Conservation (phyloP, 2,329 filamentous ascomycete species). For the Ustulina deusta region DNA sequence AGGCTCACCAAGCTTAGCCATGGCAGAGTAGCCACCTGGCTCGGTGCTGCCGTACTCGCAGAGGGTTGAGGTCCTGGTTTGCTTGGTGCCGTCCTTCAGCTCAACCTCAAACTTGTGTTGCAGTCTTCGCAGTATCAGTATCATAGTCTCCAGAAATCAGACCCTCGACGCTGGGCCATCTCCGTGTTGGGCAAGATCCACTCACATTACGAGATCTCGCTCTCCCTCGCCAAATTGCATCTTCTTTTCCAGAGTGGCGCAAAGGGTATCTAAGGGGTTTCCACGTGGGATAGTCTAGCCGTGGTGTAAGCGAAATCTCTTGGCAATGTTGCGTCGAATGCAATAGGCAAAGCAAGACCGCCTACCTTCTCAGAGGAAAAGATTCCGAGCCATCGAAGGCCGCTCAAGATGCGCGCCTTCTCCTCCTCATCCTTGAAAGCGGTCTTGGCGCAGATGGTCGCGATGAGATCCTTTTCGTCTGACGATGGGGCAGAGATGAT, state of each 20-base stretch:
- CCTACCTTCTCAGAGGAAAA: slow-evolving; percentile 24
- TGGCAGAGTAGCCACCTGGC: slow-evolving; percentile 81
- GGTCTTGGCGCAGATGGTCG: slow-evolving; percentile 80
- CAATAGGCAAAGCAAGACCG: background rate
- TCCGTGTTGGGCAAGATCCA: background rate
- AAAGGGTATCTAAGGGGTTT: slow-evolving; percentile 91
- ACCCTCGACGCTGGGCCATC: background rate
- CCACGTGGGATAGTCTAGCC: slow-evolving; percentile 53
- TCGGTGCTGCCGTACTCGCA: slow-evolving; percentile 78
- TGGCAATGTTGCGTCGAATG: background rate
- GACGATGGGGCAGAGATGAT: slow-evolving; percentile 72
- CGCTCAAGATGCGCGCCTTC: slow-evolving; percentile 75
- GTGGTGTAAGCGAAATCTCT: background rate
- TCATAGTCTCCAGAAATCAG: background rate
- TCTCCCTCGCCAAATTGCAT: slow-evolving; percentile 88
- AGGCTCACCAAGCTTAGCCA: slow-evolving; percentile 69
- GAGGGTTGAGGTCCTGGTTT: slow-evolving; percentile 84
- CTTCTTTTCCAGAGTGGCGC: slow-evolving; percentile 89
- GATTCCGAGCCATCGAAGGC: slow-evolving; percentile 71
- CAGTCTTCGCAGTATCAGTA: slow-evolving; percentile 18
- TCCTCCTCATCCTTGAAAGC: slow-evolving; percentile 76
- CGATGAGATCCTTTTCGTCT: slow-evolving; percentile 77
- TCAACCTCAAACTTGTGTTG: slow-evolving; percentile 88
- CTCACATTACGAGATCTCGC: slow-evolving; percentile 52
- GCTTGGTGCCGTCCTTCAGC: slow-evolving; percentile 79